Conservation (phyloP, 139 green algal species). For the Chlamydomonas asymmetrica region DNA sequence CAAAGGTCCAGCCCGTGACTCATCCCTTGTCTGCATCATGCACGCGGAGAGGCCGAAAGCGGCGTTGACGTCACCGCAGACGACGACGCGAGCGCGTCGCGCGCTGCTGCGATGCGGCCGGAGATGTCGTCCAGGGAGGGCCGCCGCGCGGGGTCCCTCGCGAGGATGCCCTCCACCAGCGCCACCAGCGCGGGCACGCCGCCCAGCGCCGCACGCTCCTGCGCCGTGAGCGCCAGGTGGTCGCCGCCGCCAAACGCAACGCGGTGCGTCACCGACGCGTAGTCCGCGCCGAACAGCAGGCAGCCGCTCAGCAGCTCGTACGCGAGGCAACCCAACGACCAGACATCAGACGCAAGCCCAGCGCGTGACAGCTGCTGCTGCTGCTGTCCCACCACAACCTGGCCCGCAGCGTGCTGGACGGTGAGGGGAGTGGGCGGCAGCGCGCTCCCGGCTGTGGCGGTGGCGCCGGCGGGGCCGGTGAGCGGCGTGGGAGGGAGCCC, state of each 20-base stretch:
- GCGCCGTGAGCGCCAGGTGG: slow-evolving; percentile 20
- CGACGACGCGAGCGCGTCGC: background rate
- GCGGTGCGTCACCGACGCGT: slow-evolving; percentile 45
- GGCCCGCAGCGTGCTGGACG: slow-evolving; percentile 33
- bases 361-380: slow-evolving; percentile 48
- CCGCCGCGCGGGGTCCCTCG: slow-evolving; percentile 51
- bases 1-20: too few relatives aligned
- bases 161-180: slow-evolving; percentile 72
- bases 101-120: slow-evolving; percentile 2
- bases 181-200: slow-evolving; percentile 33
- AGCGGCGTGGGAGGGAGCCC: background rate
- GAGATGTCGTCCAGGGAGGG: slow-evolving; percentile 44
- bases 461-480: background rate
- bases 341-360: slow-evolving; percentile 71
- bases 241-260: slow-evolving; percentile 37
- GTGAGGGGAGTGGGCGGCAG: background rate
- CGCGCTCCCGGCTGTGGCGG: background rate
- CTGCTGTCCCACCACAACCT: too few relatives aligned
- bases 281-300: slow-evolving; percentile 51
- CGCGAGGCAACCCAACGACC: slow-evolving; percentile 79
- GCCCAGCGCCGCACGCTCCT: slow-evolving; percentile 24
- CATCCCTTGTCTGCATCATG: too few relatives aligned
- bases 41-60: too few relatives aligned
- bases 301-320: slow-evolving; percentile 76
- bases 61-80: too few relatives aligned